Evolutionary conservation across 2,329 filamentous ascomycete species (phyloP).

Genomic region (Talaromyces pinophilus): DNA sequence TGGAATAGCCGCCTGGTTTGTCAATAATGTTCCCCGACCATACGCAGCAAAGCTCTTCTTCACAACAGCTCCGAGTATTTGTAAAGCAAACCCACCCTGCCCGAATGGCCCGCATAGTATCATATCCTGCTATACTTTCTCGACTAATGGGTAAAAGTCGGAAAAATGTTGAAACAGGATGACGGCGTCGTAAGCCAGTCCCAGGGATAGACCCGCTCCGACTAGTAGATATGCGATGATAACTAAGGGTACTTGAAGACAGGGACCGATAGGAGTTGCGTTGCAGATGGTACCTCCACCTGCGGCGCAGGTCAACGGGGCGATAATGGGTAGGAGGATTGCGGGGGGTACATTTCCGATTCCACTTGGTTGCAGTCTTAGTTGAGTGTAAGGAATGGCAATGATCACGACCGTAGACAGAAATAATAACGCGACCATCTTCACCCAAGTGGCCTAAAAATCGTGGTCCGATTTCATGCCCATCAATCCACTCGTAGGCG

Average conservation of each 20-base stretch:
- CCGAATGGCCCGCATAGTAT: slow-evolving; percentile 46
- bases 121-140: slow-evolving; percentile 42
- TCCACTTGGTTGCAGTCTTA: slow-evolving; percentile 41
- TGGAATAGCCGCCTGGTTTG: slow-evolving; percentile 33
- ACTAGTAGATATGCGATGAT: slow-evolving; percentile 46
- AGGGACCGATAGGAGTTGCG: slow-evolving; percentile 29
- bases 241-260: slow-evolving; percentile 42
- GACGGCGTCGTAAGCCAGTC: slow-evolving; percentile 36
- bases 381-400: slow-evolving; percentile 38
- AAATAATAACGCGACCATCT: slow-evolving; percentile 40
- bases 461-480: slow-evolving; percentile 37
- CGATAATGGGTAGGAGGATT: slow-evolving; percentile 43
- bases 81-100: slow-evolving; percentile 44
- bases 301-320: slow-evolving; percentile 44
- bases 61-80: slow-evolving; percentile 40
- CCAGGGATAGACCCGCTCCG: slow-evolving; percentile 38
- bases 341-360: slow-evolving; percentile 38
- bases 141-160: slow-evolving; percentile 27
- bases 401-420: slow-evolving; percentile 38
- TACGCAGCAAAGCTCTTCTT: slow-evolving; percentile 31
- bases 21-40: slow-evolving; percentile 30
- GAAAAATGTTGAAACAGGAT: slow-evolving; percentile 39
- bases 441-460: slow-evolving; percentile 47
- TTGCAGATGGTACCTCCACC: slow-evolving; percentile 40
- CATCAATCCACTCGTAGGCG: slow-evolving; percentile 42